phyloP scores from a whole-genome alignment of 805 yeast genomes.

The Wickerhamiella occidentalis region DNA sequence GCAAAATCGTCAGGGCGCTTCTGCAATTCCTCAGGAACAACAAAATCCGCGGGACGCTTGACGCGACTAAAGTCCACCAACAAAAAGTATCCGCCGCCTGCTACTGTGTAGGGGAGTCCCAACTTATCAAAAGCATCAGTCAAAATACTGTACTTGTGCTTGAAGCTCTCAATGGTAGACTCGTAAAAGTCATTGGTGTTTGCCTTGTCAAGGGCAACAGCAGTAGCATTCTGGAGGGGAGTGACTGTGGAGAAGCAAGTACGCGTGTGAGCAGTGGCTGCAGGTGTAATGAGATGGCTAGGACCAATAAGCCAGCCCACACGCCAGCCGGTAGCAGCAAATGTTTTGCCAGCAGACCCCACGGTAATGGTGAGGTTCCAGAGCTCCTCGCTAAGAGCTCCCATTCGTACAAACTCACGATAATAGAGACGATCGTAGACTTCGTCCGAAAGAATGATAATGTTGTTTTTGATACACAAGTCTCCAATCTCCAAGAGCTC shows the following conservation, averaged over 20 bases:
- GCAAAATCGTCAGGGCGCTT: constrained; percentile 73
- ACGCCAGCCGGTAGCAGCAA: constrained; percentile 99
- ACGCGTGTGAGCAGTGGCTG: constrained; percentile 81
- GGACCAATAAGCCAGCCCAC: constrained; percentile 92
- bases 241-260: constrained; percentile 86
- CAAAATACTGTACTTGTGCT: constrained; percentile 59
- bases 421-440: constrained; percentile 88
- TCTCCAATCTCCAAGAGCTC: constrained; percentile 70
- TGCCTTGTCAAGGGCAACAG: constrained; percentile 61
- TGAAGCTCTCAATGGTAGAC: constrained; percentile 53
- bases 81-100: constrained; percentile 90
- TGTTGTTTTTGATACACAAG: constrained; percentile 72
- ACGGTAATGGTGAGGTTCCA: constrained; percentile 72
- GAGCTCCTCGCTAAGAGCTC: constrained; percentile 69
- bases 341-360: constrained; percentile 95
- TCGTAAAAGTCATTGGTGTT: constrained; percentile 53
- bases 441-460: constrained; percentile 79
- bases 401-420: constrained; percentile 66
- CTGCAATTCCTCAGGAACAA: constrained; percentile 56
- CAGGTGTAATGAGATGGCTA: constrained; percentile 67
- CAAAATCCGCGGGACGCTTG: constrained; percentile 60
- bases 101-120: constrained; percentile 74
- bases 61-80: constrained; percentile 79
- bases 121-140: constrained; percentile 72
- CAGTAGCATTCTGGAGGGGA: constrained; percentile 85